These are phyloP conservation scores for Linnemannia exigua DNA, from an alignment of 192 early-diverging fungal genomes.

Conservation along the genomic window DNA sequence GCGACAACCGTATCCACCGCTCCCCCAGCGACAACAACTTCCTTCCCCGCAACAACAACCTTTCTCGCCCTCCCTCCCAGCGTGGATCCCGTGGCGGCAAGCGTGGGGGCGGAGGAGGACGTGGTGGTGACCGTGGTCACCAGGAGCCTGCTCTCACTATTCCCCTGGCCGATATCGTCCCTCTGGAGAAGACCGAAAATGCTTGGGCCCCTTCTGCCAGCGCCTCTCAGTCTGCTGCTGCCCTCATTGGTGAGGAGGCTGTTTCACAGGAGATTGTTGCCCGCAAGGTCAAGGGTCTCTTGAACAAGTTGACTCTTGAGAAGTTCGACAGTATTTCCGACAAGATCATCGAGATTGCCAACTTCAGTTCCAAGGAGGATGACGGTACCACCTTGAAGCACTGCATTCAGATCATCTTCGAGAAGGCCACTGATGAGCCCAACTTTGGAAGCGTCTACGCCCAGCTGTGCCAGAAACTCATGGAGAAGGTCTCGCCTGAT, in stretches of 20 bases:
- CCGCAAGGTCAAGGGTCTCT: constrained; percentile 87
- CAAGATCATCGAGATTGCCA: constrained; percentile 86
- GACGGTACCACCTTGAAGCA: constrained; percentile 82
- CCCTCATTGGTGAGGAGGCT: constrained; percentile 57
- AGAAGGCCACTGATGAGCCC: constrained; percentile 97
- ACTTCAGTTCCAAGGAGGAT: constrained; percentile 74
- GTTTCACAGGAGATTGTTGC: constrained; percentile 70
- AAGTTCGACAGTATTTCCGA: constrained; percentile 91
- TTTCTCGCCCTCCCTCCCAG: constrained; percentile 55
- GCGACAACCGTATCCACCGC: constrained; percentile 44
- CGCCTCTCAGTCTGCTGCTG: constrained; percentile 53
- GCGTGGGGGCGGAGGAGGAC: constrained; percentile 67
- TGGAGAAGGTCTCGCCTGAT: constrained; percentile 71
- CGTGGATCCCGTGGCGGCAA: constrained; percentile 69
- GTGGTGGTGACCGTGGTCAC: constrained; percentile 66
- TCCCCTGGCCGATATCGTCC: constrained; percentile 75
- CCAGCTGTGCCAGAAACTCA: constrained; percentile 84
- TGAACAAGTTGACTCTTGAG: constrained; percentile 98
- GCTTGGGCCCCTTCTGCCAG: constrained; percentile 81
- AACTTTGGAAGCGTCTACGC: constrained; percentile 93
- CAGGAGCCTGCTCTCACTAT: constrained; percentile 64
- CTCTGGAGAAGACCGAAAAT: constrained; percentile 85
- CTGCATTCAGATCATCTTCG: constrained; percentile 90
- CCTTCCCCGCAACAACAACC: constrained; percentile 39
- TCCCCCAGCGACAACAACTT: constrained; percentile 29